Percentiles rank a stretch among this genome's conserved stretches.
Conservation (phyloP, 225 moss, liverwort and hornwort species). For the Marchantia polymorpha region DNA sequence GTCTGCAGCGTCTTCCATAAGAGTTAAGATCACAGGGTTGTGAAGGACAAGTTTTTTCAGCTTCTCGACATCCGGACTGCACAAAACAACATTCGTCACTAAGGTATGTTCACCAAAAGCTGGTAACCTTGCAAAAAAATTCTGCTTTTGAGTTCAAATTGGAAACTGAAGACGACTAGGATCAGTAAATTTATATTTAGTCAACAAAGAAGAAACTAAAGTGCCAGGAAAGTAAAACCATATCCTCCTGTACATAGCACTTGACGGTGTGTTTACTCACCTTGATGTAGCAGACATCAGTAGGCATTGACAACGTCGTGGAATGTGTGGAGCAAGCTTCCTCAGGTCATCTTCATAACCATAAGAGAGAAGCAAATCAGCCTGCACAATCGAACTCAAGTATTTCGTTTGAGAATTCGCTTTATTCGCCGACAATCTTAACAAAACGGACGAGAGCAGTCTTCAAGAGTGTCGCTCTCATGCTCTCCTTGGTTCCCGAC, state of each 20-base stretch:
- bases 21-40: constrained; percentile 78
- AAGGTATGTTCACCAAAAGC: background rate
- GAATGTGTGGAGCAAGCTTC: constrained; percentile 78
- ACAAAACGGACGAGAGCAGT: too few relatives aligned
- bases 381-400: constrained; percentile 28
- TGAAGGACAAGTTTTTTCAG: constrained; percentile 93
- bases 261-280: constrained; percentile 3
- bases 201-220: too few relatives aligned
- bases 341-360: constrained; percentile 91
- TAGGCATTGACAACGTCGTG: constrained; percentile 82
- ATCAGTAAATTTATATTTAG: too few relatives aligned
- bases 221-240: too few relatives aligned
- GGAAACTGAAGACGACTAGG: too few relatives aligned
- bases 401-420: too few relatives aligned
- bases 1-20: constrained; percentile 70
- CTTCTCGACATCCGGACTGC: constrained; percentile 79
- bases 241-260: too few relatives aligned
- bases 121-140: background rate
- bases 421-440: too few relatives aligned
- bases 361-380: constrained; percentile 82
- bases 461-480: too few relatives aligned
- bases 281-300: constrained; percentile 91
- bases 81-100: background rate
- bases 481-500: too few relatives aligned
- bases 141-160: too few relatives aligned